Conservation (phyloP, 208 protist genomes). For the Tritrichomonas musculus region DNA sequence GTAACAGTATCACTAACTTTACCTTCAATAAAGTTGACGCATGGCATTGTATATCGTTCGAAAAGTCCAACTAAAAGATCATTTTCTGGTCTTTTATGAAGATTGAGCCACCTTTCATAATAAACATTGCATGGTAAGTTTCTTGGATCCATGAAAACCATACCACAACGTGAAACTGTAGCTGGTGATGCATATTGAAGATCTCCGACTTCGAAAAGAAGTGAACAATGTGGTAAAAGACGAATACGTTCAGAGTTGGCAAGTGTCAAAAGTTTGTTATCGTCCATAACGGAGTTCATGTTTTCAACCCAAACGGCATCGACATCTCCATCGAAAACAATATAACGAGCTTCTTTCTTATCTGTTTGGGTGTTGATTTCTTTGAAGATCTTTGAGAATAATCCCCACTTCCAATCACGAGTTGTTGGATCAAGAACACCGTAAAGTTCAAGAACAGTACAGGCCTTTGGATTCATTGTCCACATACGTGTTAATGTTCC, state of each 20-base stretch:
- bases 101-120: constrained; percentile 26
- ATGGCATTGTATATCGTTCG: neutral
- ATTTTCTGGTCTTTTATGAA: neutral
- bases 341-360: constrained; percentile 66
- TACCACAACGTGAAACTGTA: constrained; percentile 94
- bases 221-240: constrained; percentile 72
- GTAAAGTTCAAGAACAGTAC: constrained; percentile 86
- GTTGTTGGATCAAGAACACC: constrained; percentile 93
- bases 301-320: constrained; percentile 98
- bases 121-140: constrained; percentile 72
- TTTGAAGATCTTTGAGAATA: constrained; percentile 73
- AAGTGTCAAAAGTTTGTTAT: constrained; percentile 97
- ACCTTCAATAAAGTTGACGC: constrained; percentile 22
- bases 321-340: constrained; percentile 97
- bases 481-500: constrained; percentile 76
- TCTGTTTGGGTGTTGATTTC: neutral
- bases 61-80: neutral
- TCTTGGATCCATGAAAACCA: constrained; percentile 95
- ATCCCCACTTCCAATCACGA: constrained; percentile 94
- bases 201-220: constrained; percentile 95
- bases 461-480: constrained; percentile 94
- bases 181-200: constrained; percentile 96
- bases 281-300: constrained; percentile 99
- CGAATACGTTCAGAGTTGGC: constrained; percentile 94
- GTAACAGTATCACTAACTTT: constrained; percentile 4